phyloP scores from a whole-genome alignment of 2,329 filamentous ascomycete genomes.

The Ophiocordyceps unilateralis region DNA sequence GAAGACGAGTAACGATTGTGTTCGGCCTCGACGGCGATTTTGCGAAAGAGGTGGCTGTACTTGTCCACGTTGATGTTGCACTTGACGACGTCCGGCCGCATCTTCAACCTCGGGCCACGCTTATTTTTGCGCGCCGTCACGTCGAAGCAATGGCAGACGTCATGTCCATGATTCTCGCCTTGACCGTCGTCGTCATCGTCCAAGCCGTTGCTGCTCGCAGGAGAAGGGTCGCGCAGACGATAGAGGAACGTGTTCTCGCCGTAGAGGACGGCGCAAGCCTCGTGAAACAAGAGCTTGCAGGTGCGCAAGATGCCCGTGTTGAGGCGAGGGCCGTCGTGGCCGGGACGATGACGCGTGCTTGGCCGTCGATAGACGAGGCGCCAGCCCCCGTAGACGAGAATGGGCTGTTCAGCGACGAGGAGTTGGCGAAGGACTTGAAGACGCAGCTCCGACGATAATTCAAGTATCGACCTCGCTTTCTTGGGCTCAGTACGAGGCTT shows the following conservation, averaged over 20 bases:
- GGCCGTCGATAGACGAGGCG: slow-evolving; percentile 12
- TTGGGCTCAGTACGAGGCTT: too few species aligned
- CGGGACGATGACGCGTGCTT: not conserved
- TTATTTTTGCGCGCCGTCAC: not conserved
- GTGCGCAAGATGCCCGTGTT: slow-evolving; percentile 19
- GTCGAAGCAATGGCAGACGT: not conserved
- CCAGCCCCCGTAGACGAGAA: slow-evolving; percentile 18
- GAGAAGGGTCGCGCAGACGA: slow-evolving; percentile 22
- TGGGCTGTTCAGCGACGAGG: slow-evolving; percentile 13
- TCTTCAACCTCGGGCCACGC: too few species aligned
- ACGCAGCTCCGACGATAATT: slow-evolving; percentile 14
- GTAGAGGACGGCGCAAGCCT: slow-evolving; percentile 26
- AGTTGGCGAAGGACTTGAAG: slow-evolving; percentile 14
- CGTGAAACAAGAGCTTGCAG: slow-evolving; percentile 15
- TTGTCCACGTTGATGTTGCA: slow-evolving; percentile 14
- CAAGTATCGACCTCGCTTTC: too few species aligned
- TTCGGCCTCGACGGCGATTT: slow-evolving; percentile 25
- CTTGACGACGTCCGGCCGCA: too few species aligned
- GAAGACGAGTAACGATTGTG: slow-evolving; percentile 15
- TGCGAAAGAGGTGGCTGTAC: slow-evolving; percentile 22
- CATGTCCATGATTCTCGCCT: not conserved
- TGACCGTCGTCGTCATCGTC: slow-evolving; percentile 5
- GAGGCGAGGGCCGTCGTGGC: slow-evolving; percentile 13
- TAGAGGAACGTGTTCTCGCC: slow-evolving; percentile 30
- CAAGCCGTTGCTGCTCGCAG: too few species aligned